Conservation (phyloP, 2,329 filamentous ascomycete genomes). For the Huntiella omanensis region DNA sequence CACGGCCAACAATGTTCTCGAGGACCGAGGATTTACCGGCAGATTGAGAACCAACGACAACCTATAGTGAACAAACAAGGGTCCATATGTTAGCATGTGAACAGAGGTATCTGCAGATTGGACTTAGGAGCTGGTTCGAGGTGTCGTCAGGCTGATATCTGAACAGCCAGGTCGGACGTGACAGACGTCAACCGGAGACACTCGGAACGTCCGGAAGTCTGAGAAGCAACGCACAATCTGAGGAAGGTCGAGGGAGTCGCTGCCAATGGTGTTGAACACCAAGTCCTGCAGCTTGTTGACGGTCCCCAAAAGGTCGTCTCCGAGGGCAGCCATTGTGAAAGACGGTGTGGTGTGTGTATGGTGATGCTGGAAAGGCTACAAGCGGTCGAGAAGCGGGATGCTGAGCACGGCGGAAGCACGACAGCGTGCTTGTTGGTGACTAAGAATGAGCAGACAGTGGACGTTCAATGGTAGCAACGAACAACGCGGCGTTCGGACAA, state of each 20-base stretch:
- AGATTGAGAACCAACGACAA: conserved; percentile 95
- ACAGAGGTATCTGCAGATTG: background rate
- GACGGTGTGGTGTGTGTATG: background rate
- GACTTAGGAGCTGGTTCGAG: too few species aligned
- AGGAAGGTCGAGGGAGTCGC: conserved; percentile 88
- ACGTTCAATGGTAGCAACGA: too few species aligned
- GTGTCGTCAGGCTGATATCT: too few species aligned
- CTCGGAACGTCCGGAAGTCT: background rate
- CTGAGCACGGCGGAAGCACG: too few species aligned
- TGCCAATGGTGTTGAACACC: conserved; percentile 99
- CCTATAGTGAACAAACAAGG: conserved; percentile 31
- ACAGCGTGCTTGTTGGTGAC: too few species aligned
- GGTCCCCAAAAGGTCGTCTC: conserved; percentile 83
- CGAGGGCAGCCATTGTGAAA: conserved; percentile 67
- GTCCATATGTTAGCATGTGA: background rate
- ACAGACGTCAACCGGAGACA: too few species aligned
- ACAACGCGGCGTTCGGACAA: too few species aligned
- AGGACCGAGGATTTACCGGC: conserved; percentile 96
- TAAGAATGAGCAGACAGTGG: too few species aligned
- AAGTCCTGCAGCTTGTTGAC: conserved; percentile 98
- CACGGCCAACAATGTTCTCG: conserved; percentile 94
- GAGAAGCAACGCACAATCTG: conserved; percentile 60
- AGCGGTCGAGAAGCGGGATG: too few species aligned
- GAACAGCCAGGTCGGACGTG: too few species aligned
- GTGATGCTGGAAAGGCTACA: too few species aligned